Conservation (phyloP, 495 filamentous ascomycete genomes). For the Aspergillus wentii region DNA sequence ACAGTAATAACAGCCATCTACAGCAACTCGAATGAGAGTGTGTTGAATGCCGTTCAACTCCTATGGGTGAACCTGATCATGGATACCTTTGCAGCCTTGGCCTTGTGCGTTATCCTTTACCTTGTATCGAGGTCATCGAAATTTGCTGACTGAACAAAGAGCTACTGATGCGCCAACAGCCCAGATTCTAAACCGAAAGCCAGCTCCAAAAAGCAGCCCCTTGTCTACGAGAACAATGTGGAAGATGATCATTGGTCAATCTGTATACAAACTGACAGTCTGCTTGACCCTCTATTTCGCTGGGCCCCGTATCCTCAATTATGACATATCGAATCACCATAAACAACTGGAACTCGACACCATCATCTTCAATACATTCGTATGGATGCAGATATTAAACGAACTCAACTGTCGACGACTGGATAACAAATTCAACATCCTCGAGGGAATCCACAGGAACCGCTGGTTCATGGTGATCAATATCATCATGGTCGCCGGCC, state of each 20-base stretch:
- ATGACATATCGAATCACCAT: conserved; percentile 37
- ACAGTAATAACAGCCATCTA: conserved; percentile 83
- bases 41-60: conserved; percentile 83
- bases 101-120: conserved; percentile 51
- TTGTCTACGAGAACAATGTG: conserved; percentile 85
- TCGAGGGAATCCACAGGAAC: conserved; percentile 73
- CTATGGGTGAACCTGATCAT: conserved; percentile 94
- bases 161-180: conserved; percentile 80
- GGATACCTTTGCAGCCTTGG: conserved; percentile 86
- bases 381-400: conserved; percentile 98
- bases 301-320: conserved; percentile 55
- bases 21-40: conserved; percentile 57
- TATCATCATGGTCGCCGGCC: conserved; percentile 69
- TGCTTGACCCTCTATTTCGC: conserved; percentile 79
- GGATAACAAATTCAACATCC: conserved; percentile 87
- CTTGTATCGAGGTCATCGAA: neutral
- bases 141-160: neutral
- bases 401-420: conserved; percentile 89
- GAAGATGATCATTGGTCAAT: conserved; percentile 92
- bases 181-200: conserved; percentile 74
- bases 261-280: conserved; percentile 72
- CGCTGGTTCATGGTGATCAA: conserved; percentile 83
- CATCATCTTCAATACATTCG: conserved; percentile 88
- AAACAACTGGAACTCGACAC: conserved; percentile 54
- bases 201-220: conserved; percentile 70